These are phyloP conservation scores for Cantharellus anzutake DNA, from an alignment of 768 basidiomycete genomes.

Conservation along the genomic window DNA sequence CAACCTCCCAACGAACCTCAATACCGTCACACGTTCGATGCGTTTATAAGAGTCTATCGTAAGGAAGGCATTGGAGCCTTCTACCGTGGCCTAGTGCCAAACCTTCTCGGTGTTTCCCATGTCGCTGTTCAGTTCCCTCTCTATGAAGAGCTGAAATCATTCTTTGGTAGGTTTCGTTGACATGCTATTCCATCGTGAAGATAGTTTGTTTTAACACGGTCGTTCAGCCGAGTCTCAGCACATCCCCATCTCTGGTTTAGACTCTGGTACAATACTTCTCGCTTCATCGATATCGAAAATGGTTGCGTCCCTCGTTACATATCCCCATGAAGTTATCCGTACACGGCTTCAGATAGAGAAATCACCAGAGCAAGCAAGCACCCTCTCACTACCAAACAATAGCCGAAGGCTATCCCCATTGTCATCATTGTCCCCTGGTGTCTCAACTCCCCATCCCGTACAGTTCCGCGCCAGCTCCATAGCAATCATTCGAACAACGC, in stretches of 20 bases:
- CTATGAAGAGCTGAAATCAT: slow-evolving; percentile 79
- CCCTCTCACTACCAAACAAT: slow-evolving; percentile 1
- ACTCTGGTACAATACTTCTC: slow-evolving; percentile 47
- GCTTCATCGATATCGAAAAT: slow-evolving; percentile 93
- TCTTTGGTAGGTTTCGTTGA: slow-evolving; percentile 50
- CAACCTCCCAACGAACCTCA: slow-evolving; percentile 59
- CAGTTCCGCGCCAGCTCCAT: slow-evolving; percentile 14
- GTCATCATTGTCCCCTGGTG: slow-evolving; percentile 14
- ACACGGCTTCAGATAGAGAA: slow-evolving; percentile 74
- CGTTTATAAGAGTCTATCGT: slow-evolving; percentile 74
- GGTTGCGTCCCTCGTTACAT: slow-evolving; percentile 87
- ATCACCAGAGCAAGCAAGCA: not conserved
- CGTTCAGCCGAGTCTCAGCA: slow-evolving; percentile 3
- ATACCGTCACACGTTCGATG: slow-evolving; percentile 82
- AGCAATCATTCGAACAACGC: slow-evolving; percentile 57
- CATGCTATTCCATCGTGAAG: slow-evolving; percentile 1
- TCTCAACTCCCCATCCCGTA: not conserved
- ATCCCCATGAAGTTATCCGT: slow-evolving; percentile 97
- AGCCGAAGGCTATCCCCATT: not conserved
- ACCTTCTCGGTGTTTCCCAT: slow-evolving; percentile 78
- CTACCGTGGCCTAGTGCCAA: slow-evolving; percentile 88
- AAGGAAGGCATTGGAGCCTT: slow-evolving; percentile 76
- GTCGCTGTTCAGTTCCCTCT: slow-evolving; percentile 96
- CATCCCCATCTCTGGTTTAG: slow-evolving; percentile 18
- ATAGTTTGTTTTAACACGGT: not conserved